phyloP scores from a whole-genome alignment of 2,329 filamentous ascomycete species.

The Magnaporthiopsis poae region DNA sequence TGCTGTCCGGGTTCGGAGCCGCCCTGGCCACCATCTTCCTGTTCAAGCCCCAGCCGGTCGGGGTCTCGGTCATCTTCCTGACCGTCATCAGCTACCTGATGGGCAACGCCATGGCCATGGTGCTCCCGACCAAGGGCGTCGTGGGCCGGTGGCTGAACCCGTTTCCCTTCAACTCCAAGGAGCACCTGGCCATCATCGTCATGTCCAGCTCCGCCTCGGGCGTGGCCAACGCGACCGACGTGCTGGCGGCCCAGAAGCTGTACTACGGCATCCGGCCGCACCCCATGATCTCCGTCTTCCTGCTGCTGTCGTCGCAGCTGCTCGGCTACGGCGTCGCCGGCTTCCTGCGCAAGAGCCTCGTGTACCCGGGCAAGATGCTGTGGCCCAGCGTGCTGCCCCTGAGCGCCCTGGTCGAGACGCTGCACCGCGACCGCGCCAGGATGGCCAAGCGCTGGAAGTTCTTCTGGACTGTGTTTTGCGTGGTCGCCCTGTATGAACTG shows the following conservation, averaged over 20 bases:
- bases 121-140: conserved; percentile 23
- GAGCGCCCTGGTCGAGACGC: conserved; percentile 17
- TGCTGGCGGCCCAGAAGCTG: conserved; percentile 34
- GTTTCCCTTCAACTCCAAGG: conserved; percentile 17
- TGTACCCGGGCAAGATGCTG: conserved; percentile 38
- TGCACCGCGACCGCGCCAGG: conserved; percentile 19
- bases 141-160: conserved; percentile 23
- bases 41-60: conserved; percentile 37
- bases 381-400: conserved; percentile 26
- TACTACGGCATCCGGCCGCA: conserved; percentile 34
- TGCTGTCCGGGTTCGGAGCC: conserved; percentile 25
- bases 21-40: conserved; percentile 34
- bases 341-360: conserved; percentile 32
- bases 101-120: conserved; percentile 28
- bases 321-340: conserved; percentile 41
- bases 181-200: conserved; percentile 17
- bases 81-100: conserved; percentile 33
- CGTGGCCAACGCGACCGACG: conserved; percentile 23
- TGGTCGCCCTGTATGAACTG: conserved; percentile 36
- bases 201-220: conserved; percentile 15
- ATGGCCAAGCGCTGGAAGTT: conserved; percentile 29
- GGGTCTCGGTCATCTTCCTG: conserved; percentile 34
- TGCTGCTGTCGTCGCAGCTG: conserved; percentile 37
- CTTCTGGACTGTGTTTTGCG: conserved; percentile 30
- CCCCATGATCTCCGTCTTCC: conserved; percentile 30